phyloP scores from a whole-genome alignment of 768 basidiomycete species.

The Auricularia cornea region DNA sequence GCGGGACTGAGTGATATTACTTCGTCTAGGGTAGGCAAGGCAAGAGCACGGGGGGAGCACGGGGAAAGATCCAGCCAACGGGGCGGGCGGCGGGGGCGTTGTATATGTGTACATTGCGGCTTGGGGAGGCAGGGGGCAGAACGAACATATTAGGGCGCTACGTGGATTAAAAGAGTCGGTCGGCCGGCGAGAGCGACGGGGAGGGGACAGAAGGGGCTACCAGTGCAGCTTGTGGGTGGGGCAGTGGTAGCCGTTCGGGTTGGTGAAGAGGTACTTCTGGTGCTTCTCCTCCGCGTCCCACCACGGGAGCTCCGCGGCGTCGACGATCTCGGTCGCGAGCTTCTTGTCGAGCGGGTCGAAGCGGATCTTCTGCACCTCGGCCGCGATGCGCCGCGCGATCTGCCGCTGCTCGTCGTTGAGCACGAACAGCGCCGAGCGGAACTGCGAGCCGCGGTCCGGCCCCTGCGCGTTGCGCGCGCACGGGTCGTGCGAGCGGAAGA shows the following conservation, averaged over 20 bases:
- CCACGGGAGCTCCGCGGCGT: constrained; percentile 27
- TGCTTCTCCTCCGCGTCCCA: constrained; percentile 18
- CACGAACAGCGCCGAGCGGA: constrained; percentile 37
- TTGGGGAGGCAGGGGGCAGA: no score
- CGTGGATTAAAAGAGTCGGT: no score
- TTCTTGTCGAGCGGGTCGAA: constrained; percentile 24
- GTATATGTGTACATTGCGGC: no score
- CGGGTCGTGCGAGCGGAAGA: constrained; percentile 37
- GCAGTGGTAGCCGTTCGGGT: constrained; percentile 37
- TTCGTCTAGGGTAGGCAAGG: no score
- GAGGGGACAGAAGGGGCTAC: constrained; percentile 9
- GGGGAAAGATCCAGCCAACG: no score
- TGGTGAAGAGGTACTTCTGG: constrained; percentile 26
- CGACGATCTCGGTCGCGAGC: constrained; percentile 33
- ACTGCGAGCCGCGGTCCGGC: constrained; percentile 30
- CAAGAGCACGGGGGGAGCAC: no score
- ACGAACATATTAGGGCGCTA: no score
- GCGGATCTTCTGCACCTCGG: constrained; percentile 36
- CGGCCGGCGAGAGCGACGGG: no score
- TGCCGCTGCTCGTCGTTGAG: constrained; percentile 29
- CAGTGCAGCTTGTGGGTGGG: constrained; percentile 33
- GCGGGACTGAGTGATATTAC: no score
- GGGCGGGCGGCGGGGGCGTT: no score
- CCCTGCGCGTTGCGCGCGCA: constrained; percentile 30
- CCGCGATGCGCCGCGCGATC: constrained; percentile 30